Evolutionary conservation across 257 asterid species (phyloP).

Genomic region (Orobanche coerulescens): DNA sequence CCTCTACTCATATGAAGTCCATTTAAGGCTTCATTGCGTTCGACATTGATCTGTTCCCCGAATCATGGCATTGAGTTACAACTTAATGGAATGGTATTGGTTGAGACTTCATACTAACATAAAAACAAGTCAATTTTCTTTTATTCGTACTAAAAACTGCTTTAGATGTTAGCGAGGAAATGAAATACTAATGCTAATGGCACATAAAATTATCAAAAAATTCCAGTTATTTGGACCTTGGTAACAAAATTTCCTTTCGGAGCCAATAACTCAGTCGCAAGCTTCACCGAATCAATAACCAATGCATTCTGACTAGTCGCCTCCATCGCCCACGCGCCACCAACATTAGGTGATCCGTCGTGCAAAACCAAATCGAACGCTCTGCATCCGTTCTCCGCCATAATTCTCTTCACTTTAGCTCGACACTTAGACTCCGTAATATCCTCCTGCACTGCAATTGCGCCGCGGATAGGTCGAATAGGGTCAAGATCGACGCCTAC

Average conservation of each 20-base stretch:
- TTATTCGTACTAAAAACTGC: too few relatives aligned
- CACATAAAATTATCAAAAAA: not conserved
- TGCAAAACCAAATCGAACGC: constrained; percentile 84
- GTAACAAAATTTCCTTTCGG: constrained; percentile 85
- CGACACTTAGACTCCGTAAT: constrained; percentile 65
- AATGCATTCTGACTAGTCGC: constrained; percentile 84
- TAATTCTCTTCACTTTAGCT: constrained; percentile 47
- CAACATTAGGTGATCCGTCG: constrained; percentile 90
- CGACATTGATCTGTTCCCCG: too few relatives aligned
- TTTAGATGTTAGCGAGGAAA: too few relatives aligned
- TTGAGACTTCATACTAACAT: too few relatives aligned
- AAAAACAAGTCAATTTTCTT: too few relatives aligned
- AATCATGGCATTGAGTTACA: too few relatives aligned
- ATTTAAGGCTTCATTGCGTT: too few relatives aligned
- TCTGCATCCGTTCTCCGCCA: constrained; percentile 65
- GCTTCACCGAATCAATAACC: constrained; percentile 87
- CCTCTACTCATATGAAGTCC: too few relatives aligned
- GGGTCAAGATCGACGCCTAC: constrained; percentile 85
- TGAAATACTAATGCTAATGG: too few relatives aligned
- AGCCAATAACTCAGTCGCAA: constrained; percentile 68
- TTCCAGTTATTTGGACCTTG: constrained; percentile 37
- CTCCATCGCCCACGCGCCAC: constrained; percentile 95
- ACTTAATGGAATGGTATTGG: too few relatives aligned
- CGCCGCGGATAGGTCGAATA: constrained; percentile 77
- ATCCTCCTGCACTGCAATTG: constrained; percentile 67